Evolutionary conservation across 768 basidiomycete species (phyloP).

Genomic region (Clitopilus passeckerianus): DNA sequence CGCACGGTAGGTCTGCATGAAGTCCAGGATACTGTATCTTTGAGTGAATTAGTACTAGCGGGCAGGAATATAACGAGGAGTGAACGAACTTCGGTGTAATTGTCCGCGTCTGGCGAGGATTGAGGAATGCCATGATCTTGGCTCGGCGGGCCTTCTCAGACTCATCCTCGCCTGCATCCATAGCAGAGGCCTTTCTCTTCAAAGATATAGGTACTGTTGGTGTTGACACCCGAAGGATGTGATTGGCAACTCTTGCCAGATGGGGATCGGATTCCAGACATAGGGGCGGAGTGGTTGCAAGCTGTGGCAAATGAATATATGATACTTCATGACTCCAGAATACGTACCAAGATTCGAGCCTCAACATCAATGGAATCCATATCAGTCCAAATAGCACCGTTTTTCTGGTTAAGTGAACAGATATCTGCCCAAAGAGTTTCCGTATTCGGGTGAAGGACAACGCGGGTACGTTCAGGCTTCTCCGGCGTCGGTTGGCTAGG

Average conservation of each 20-base stretch:
- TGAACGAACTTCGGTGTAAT: slow-evolving; percentile 37
- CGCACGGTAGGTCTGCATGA: slow-evolving; percentile 26
- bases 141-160: slow-evolving; percentile 65
- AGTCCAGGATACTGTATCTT: slow-evolving; percentile 60
- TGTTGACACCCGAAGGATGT: slow-evolving; percentile 64
- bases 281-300: slow-evolving; percentile 69
- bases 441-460: slow-evolving; percentile 71
- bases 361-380: slow-evolving; percentile 69
- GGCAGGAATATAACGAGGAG: neutral
- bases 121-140: slow-evolving; percentile 80
- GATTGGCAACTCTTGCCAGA: slow-evolving; percentile 71
- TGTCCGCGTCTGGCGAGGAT: slow-evolving; percentile 46
- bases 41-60: neutral
- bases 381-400: slow-evolving; percentile 62
- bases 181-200: slow-evolving; percentile 68
- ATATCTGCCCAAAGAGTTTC: slow-evolving; percentile 81
- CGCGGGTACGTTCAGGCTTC: slow-evolving; percentile 59
- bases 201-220: slow-evolving; percentile 69
- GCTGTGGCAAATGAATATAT: slow-evolving; percentile 29
- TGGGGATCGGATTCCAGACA: slow-evolving; percentile 80
- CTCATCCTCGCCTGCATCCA: slow-evolving; percentile 75
- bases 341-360: slow-evolving; percentile 64
- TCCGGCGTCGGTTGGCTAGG: slow-evolving; percentile 52
- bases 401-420: slow-evolving; percentile 59
- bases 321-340: slow-evolving; percentile 4